Conservation (phyloP, 2,329 filamentous ascomycete species). For the Pseudopithomyces maydicus region DNA sequence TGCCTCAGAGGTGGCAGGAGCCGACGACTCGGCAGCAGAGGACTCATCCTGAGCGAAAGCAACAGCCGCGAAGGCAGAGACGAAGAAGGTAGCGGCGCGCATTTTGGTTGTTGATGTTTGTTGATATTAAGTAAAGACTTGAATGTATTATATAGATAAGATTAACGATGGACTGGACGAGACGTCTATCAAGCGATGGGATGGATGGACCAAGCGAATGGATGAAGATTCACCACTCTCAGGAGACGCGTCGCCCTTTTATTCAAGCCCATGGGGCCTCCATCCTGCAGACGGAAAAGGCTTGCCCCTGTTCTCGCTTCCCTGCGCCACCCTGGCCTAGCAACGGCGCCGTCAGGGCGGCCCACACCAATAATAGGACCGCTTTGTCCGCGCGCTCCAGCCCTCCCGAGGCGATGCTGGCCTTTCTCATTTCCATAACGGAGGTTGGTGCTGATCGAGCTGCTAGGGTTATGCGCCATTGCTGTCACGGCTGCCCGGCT, state of each 20-base stretch:
- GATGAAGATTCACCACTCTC: slow-evolving; percentile 10
- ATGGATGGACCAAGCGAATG: slow-evolving; percentile 19
- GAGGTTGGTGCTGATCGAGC: background rate
- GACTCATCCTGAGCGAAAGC: slow-evolving; percentile 29
- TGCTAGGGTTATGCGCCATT: background rate
- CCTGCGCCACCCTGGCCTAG: slow-evolving; percentile 29
- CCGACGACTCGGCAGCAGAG: slow-evolving; percentile 6
- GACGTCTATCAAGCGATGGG: slow-evolving; percentile 17
- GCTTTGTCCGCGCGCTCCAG: background rate
- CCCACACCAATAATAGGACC: slow-evolving; percentile 6
- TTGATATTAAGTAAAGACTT: slow-evolving; percentile 3
- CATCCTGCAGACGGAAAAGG: slow-evolving; percentile 13
- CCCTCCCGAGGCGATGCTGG: background rate
- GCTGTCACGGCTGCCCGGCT: background rate
- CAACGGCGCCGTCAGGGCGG: slow-evolving; percentile 18
- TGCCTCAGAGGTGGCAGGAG: background rate
- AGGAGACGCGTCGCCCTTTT: slow-evolving; percentile 17
- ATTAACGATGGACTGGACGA: slow-evolving; percentile 19
- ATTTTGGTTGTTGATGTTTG: slow-evolving; percentile 27
- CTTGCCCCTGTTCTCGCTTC: slow-evolving; percentile 15
- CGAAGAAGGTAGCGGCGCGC: slow-evolving; percentile 38
- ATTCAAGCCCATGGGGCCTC: slow-evolving; percentile 6
- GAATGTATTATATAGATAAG: background rate
- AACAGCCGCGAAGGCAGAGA: slow-evolving; percentile 35
- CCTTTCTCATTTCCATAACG: slow-evolving; percentile 3